A percentile compares a stretch with the other conserved stretches of the same genome.
Conservation (phyloP, 129 eudicot species). For the Solidago caesia region DNA sequence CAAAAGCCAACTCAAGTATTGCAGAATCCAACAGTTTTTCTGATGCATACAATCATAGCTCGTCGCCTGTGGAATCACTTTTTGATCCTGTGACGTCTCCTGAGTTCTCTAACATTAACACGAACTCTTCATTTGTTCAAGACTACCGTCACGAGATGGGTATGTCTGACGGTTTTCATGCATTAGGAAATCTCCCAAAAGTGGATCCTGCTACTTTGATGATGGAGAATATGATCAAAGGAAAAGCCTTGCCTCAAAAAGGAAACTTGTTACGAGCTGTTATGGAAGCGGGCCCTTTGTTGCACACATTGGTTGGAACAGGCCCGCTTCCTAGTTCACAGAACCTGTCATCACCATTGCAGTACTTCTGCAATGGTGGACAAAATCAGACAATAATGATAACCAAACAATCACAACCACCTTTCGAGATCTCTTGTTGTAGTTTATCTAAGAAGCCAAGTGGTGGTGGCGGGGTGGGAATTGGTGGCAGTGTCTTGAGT, state of each 20-base stretch:
- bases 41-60: constrained; percentile 46
- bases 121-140: constrained; percentile 32
- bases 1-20: constrained; percentile 57
- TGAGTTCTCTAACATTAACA: constrained; percentile 37
- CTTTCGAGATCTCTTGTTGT: constrained; percentile 33
- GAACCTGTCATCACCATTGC: constrained; percentile 44
- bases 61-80: constrained; percentile 58
- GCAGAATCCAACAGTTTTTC: constrained; percentile 60
- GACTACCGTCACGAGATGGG: constrained; percentile 3
- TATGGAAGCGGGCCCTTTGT: constrained; percentile 53
- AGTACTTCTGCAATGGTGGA: constrained; percentile 12
- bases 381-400: constrained; percentile 23
- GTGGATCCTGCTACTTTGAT: constrained; percentile 42
- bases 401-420: constrained; percentile 22
- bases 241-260: constrained; percentile 53
- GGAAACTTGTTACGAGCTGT: constrained; percentile 62
- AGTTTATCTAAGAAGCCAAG: not conserved
- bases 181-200: not conserved
- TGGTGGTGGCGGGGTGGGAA: constrained; percentile 6
- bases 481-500: constrained; percentile 28
- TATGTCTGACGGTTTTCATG: not conserved
- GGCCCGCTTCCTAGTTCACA: constrained; percentile 56
- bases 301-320: constrained; percentile 49
- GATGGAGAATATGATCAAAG: constrained; percentile 53
- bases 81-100: constrained; percentile 54